These are phyloP conservation scores for Metarhizium sp. DNA, from an alignment of 2,329 filamentous ascomycete genomes.

Conservation along the genomic window DNA sequence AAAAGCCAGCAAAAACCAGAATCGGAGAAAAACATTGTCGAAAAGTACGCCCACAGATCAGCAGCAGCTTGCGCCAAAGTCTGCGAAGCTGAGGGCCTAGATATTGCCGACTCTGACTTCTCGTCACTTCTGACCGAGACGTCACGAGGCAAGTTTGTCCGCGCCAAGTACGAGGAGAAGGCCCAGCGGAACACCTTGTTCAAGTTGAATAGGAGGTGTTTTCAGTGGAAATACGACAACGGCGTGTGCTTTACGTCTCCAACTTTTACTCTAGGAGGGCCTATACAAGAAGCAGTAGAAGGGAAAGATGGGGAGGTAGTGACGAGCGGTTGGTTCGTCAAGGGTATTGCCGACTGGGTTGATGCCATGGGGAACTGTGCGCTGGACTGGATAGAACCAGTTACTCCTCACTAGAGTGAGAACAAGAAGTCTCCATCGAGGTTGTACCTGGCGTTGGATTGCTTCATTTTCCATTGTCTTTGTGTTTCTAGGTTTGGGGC, in stretches of 20 bases:
- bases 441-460: background rate
- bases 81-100: constrained; percentile 32
- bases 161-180: constrained; percentile 16
- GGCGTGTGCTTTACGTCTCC: constrained; percentile 33
- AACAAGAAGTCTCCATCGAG: background rate
- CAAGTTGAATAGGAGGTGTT: constrained; percentile 28
- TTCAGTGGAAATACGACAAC: constrained; percentile 36
- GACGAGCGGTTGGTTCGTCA: constrained; percentile 35
- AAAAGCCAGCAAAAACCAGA: constrained; percentile 27
- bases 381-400: constrained; percentile 27
- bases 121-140: constrained; percentile 17
- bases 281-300: constrained; percentile 19
- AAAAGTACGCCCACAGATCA: constrained; percentile 35
- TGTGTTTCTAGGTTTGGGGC: background rate
- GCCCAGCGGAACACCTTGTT: constrained; percentile 11
- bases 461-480: background rate
- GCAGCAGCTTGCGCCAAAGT: constrained; percentile 38
- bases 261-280: constrained; percentile 34
- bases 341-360: constrained; percentile 39
- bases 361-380: constrained; percentile 33
- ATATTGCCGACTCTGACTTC: constrained; percentile 25
- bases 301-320: constrained; percentile 15
- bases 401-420: background rate
- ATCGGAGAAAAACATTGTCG: constrained; percentile 28
- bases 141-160: constrained; percentile 18